A percentile compares a stretch with the other conserved stretches of the same genome.
Evolutionary conservation across 2,329 filamentous ascomycete species (phyloP).

Genomic region (Fusarium chlamydosporum): DNA sequence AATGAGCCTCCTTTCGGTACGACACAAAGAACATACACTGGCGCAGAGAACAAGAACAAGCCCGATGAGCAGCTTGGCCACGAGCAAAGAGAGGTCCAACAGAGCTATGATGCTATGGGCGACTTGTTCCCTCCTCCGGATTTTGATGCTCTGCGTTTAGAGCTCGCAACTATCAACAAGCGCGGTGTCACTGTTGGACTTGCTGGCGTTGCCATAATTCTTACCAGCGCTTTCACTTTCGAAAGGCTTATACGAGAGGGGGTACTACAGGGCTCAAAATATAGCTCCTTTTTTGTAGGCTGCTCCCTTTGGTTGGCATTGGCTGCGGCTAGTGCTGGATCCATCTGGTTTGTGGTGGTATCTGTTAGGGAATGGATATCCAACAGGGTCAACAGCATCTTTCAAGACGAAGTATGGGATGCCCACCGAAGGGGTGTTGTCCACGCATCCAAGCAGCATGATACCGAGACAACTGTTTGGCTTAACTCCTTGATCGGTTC

Average conservation of each 20-base stretch:
- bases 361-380: conserved; percentile 71
- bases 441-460: conserved; percentile 57
- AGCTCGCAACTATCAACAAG: conserved; percentile 53
- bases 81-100: conserved; percentile 56
- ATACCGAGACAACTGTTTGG: conserved; percentile 78
- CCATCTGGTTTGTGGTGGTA: conserved; percentile 57
- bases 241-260: conserved; percentile 42
- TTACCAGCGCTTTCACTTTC: conserved; percentile 48
- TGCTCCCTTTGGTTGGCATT: conserved; percentile 49
- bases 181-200: conserved; percentile 56
- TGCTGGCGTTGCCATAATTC: conserved; percentile 54
- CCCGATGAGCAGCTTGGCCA: conserved; percentile 56
- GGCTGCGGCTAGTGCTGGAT: conserved; percentile 46
- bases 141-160: conserved; percentile 59
- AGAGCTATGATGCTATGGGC: conserved; percentile 59
- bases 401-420: conserved; percentile 79
- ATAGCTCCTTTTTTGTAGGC: conserved; percentile 39
- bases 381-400: conserved; percentile 72
- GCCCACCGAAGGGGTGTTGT: conserved; percentile 69
- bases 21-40: conserved; percentile 57
- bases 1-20: conserved; percentile 55
- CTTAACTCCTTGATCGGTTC: conserved; percentile 77
- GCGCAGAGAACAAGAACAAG: conserved; percentile 57
- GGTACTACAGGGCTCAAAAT: conserved; percentile 19
- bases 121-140: conserved; percentile 65